Base-by-base conservation (phyloP, 2,329 filamentous ascomycete species). In the Stachybotrys elegans region DNA sequence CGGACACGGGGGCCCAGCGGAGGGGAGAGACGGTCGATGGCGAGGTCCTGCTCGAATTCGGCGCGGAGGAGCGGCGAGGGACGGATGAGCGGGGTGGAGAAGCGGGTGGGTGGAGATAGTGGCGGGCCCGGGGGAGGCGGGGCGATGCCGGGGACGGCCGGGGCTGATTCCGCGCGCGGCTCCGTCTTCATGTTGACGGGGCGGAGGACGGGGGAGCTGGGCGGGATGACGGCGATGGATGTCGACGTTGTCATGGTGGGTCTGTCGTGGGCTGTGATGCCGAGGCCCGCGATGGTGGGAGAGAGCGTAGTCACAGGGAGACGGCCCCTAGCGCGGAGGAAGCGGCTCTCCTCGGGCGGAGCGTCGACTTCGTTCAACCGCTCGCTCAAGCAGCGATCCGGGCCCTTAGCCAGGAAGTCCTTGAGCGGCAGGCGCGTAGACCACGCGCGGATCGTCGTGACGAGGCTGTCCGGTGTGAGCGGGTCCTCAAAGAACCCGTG, bases 401-500 rank as follows among this genome's bases (percentile, higher is more conserved):
- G 78, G 0, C 80, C 80, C 20, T 75, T 75, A 4, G 62, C 58
- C 2, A 83, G 53, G 38, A 81, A 84, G 2, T 81, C 72, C 44
- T 68, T 54, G 21, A 80, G 61, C n/a, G 72, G 62, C 44, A 77
- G 48, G 49, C 73, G 67, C 17, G 71, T 71, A 35, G 76, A 67
- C 65, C 79, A 77, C 0, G 78, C 62, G 4, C 76, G 64, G 4
- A 77, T 66, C 0, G 66, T 68, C 1, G 62, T 62, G 2, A 60
- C 58, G 13, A 54, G 50, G 6, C 27, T 44, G 4, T 53, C 39
- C 5, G 50, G 49, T 0, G 58, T 59, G 6, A 71, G 65, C 0
- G 66, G 59, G 38, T 82, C 77, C 38, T 81, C 76, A 44, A 81
- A 83, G 53, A 83, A 84, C 0, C 79, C 79, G 38, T 69, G 66